Percentiles rank a stretch among this genome's conserved stretches.
Evolutionary conservation across 2,329 filamentous ascomycete genomes (phyloP).

Genomic region (Xylariomycetidae sp.): DNA sequence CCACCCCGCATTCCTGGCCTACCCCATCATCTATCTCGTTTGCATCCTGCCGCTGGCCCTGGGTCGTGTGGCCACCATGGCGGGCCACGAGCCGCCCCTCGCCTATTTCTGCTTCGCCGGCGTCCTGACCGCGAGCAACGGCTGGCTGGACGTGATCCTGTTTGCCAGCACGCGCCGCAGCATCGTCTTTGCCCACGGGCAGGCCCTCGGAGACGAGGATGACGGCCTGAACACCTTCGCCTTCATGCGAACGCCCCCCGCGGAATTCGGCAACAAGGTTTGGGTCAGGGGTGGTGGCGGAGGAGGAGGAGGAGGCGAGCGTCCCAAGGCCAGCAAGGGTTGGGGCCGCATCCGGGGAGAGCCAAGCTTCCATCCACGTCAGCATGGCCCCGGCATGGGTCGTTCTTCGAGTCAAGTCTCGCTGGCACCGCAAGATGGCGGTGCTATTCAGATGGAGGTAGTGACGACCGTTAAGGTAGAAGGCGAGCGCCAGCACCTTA

Average conservation of each 20-base stretch:
- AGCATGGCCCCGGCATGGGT: conserved; percentile 7
- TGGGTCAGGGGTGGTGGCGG: conserved; percentile 23
- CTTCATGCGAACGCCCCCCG: conserved; percentile 36
- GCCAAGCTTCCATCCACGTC: conserved; percentile 6
- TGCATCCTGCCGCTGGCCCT: conserved; percentile 62
- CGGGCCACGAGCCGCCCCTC: conserved; percentile 42
- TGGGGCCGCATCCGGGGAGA: conserved; percentile 16
- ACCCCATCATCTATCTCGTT: conserved; percentile 63
- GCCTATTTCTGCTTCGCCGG: conserved; percentile 54
- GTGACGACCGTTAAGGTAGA: conserved; percentile 25
- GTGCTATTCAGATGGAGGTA: conserved; percentile 25
- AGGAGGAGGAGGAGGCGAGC: conserved; percentile 8
- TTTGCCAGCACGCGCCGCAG: conserved; percentile 46
- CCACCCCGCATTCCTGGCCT: conserved; percentile 56
- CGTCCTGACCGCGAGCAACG: conserved; percentile 50
- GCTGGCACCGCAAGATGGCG: conserved; percentile 11
- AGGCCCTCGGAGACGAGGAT: conserved; percentile 29
- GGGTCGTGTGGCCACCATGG: conserved; percentile 58
- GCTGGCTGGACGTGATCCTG: conserved; percentile 48
- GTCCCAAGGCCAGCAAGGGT: conserved; percentile 7
- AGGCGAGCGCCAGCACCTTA: no score
- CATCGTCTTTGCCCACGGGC: conserved; percentile 39
- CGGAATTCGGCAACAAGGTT: conserved; percentile 24
- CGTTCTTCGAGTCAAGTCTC: conserved; percentile 20
- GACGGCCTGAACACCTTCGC: conserved; percentile 46